phyloP scores from a whole-genome alignment of 2,329 filamentous ascomycete genomes.

The Penicillium sclerotigenum region DNA sequence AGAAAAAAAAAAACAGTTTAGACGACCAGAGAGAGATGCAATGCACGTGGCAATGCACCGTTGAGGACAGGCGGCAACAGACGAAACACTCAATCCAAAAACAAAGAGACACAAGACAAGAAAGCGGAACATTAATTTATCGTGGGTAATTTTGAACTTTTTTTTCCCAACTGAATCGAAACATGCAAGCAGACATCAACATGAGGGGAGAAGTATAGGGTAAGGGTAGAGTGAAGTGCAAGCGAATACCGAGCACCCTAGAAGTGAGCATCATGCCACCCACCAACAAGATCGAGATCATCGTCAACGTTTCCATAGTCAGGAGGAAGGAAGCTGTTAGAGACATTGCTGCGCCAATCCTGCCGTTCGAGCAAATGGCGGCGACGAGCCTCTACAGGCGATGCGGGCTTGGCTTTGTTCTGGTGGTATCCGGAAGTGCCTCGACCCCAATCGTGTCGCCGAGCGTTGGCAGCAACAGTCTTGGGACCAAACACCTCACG shows the following conservation, averaged over 20 bases:
- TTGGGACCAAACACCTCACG: conserved; percentile 52
- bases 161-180: conserved; percentile 24
- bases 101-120: conserved; percentile 17
- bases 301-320: conserved; percentile 59
- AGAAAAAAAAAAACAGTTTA: conserved; percentile 8
- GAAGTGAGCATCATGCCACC: conserved; percentile 71
- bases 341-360: conserved; percentile 46
- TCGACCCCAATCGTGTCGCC: conserved; percentile 44
- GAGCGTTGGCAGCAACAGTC: conserved; percentile 43
- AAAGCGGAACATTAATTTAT: conserved; percentile 25
- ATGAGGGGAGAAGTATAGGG: conserved; percentile 10
- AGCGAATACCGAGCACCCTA: conserved; percentile 34
- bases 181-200: conserved; percentile 14
- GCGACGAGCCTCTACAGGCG: conserved; percentile 27
- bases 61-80: conserved; percentile 14
- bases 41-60: neutral
- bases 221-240: conserved; percentile 11
- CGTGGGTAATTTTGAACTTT: conserved; percentile 24
- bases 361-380: conserved; percentile 43
- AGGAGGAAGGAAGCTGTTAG: conserved; percentile 33
- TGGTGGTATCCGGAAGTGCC: conserved; percentile 40
- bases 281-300: conserved; percentile 92
- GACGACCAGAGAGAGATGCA: conserved; percentile 3
- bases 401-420: conserved; percentile 36
- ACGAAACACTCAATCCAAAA: conserved; percentile 16